These are phyloP conservation scores for Aspergillus sp. DNA, from an alignment of 2,329 filamentous ascomycete genomes.

Conservation along the genomic window DNA sequence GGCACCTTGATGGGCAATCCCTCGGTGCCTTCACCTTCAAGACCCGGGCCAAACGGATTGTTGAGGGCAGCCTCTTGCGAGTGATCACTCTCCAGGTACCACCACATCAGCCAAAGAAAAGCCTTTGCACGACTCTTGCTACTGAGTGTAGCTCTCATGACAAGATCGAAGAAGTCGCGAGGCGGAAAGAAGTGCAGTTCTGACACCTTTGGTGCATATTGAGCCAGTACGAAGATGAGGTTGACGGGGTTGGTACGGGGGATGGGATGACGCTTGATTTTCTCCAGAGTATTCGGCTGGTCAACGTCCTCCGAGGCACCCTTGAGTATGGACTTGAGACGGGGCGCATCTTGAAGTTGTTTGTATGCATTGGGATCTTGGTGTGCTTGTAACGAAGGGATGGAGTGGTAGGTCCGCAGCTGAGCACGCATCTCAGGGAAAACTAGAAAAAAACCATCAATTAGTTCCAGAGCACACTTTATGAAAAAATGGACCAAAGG, in stretches of 20 bases:
- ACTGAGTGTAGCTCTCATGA: conserved; percentile 82
- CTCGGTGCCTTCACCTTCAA: conserved; percentile 38
- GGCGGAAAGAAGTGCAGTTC: conserved; percentile 83
- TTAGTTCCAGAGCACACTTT: too few species aligned
- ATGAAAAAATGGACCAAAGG: conserved; percentile 3
- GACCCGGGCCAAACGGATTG: conserved; percentile 75
- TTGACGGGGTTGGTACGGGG: conserved; percentile 96
- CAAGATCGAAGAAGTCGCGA: conserved; percentile 90
- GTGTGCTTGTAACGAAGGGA: conserved; percentile 89
- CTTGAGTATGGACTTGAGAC: conserved; percentile 94
- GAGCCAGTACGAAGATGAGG: conserved; percentile 88
- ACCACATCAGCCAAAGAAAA: conserved; percentile 99
- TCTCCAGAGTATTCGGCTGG: conserved; percentile 78
- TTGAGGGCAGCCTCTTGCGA: conserved; percentile 78
- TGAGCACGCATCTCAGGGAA: conserved; percentile 99
- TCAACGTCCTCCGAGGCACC: conserved; percentile 87
- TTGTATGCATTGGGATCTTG: conserved; percentile 97
- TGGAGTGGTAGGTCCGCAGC: conserved; percentile 94
- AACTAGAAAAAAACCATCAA: conserved; percentile 51
- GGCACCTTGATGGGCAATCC: conserved; percentile 45
- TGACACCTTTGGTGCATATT: conserved; percentile 84
- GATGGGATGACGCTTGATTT: conserved; percentile 64
- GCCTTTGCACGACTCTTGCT: conserved; percentile 79
- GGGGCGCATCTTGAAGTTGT: conserved; percentile 91
- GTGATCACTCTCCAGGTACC: conserved; percentile 95